Base-by-base conservation (phyloP, 768 basidiomycete genomes). In the Pisolithus microcarpus region DNA sequence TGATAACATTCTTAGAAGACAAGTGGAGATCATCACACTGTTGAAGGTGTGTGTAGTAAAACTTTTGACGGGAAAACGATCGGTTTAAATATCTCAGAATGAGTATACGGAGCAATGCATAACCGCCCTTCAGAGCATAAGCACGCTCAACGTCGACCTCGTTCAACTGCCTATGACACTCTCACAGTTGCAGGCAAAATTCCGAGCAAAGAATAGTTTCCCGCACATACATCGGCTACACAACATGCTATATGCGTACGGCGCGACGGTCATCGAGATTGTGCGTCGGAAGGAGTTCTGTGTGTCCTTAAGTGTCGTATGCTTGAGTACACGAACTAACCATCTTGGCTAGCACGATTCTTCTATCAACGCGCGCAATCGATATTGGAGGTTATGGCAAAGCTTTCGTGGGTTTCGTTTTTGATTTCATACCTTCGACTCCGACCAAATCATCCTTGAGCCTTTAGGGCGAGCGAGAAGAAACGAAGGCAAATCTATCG, bases 271-370 rank as follows among this genome's bases (percentile, higher is more conserved):
- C 8, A 77, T 93, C 16, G 95, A 98, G 67, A 82, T 97, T 28
- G 88, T 94, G 2, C 76, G 95, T 52, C 75, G 95, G 49, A 90
- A 90, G 58, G 91, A 95, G 63, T 96, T 95, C 65, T 75, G 91
- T 86, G 54, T 65, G 83, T 66, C 49, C 30, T 7, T 38, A 13
- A 48, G 23, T 38, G 23, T 49, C 38, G 21, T 47, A 24, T 26
- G 38, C 16, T 13, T n/a, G 21, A 34, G 28, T 7, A 34, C 48
- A 4, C 6, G 5, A 24, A 4, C 6, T 8, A 24, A 34, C 11
- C 13, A 34, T 13, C 13, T 21, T 16, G 5, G 48, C 36, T 52
- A 91, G 89, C 81, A 43, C 77, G 79, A 26, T 87, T 92, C 64
- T 90, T 97, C 65, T 81, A 84, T 52, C 83, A 85, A 56, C 77